Percentiles rank a stretch among this genome's conserved stretches.
Evolutionary conservation across 23 red algal genomes (phyloP).

Genomic region (Chondrus crispus): DNA sequence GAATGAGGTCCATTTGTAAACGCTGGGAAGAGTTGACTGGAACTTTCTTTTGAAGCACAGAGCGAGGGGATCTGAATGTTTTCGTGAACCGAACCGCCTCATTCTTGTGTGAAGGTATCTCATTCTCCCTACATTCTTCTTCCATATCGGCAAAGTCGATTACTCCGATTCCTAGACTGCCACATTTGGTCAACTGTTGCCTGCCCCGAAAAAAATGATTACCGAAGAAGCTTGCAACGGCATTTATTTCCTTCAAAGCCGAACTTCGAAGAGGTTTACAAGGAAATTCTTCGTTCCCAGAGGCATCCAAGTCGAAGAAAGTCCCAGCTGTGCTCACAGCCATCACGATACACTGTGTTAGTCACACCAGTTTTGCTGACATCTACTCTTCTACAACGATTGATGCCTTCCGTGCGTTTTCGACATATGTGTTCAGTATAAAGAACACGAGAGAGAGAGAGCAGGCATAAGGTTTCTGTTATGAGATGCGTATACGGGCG

Average conservation of each 20-base stretch:
- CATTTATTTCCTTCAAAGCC: background rate
- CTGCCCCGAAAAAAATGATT: background rate
- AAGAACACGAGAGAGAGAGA: too few relatives aligned
- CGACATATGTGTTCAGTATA: too few relatives aligned
- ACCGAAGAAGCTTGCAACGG: background rate
- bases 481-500: too few relatives aligned
- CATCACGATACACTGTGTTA: background rate
- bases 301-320: background rate
- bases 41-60: background rate
- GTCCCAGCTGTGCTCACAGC: background rate
- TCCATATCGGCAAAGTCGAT: background rate
- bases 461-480: too few relatives aligned
- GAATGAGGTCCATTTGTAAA: conserved; percentile 45
- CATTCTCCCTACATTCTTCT: background rate
- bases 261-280: background rate
- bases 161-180: background rate
- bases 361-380: too few relatives aligned
- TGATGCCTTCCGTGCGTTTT: background rate
- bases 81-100: background rate
- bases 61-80: conserved; percentile 13
- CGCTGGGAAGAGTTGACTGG: conserved; percentile 28
- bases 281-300: background rate
- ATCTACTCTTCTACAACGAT: background rate
- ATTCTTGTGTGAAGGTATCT: too few relatives aligned
- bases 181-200: background rate